Percentiles rank a stretch among this genome's conserved stretches.
Conservation (phyloP, 2,329 filamentous ascomycete species). For the Aspergillus clavatus region DNA sequence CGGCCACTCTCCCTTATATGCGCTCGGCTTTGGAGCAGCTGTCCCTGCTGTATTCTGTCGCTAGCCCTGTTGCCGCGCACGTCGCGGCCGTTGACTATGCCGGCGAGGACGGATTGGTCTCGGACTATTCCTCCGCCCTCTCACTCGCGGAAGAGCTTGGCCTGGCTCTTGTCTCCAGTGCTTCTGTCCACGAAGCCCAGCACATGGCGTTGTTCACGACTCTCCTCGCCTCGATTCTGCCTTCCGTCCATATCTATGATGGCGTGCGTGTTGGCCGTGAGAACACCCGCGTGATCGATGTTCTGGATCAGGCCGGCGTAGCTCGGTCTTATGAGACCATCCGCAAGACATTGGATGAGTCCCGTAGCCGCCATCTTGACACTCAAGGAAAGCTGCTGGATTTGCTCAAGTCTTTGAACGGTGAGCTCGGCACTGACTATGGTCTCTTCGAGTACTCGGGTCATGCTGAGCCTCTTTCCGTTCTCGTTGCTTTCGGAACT, state of each 20-base stretch:
- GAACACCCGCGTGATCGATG: constrained; percentile 75
- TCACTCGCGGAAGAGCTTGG: constrained; percentile 84
- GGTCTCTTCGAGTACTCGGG: constrained; percentile 91
- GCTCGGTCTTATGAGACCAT: constrained; percentile 65
- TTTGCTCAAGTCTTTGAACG: constrained; percentile 72
- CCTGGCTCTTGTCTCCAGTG: constrained; percentile 76
- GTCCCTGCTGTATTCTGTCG: constrained; percentile 81
- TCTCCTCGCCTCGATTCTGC: constrained; percentile 68
- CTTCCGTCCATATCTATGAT: constrained; percentile 85
- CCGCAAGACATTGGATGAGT: constrained; percentile 54
- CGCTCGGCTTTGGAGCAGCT: constrained; percentile 86
- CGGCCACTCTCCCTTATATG: constrained; percentile 73
- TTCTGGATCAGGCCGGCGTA: constrained; percentile 67
- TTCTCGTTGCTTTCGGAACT: constrained; percentile 89
- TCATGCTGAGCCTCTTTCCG: constrained; percentile 70
- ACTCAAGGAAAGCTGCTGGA: constrained; percentile 66
- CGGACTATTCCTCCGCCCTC: constrained; percentile 80
- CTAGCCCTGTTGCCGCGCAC: constrained; percentile 89
- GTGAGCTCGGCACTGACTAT: constrained; percentile 89
- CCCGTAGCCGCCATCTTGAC: constrained; percentile 66
- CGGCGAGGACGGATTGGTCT: constrained; percentile 65
- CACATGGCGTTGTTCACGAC: constrained; percentile 92
- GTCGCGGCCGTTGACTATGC: constrained; percentile 85
- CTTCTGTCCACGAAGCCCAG: constrained; percentile 84
- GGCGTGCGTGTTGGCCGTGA: constrained; percentile 78